Evolutionary conservation across 192 early-diverging fungal species (phyloP).

Genomic region (Diversispora eburnea): DNA sequence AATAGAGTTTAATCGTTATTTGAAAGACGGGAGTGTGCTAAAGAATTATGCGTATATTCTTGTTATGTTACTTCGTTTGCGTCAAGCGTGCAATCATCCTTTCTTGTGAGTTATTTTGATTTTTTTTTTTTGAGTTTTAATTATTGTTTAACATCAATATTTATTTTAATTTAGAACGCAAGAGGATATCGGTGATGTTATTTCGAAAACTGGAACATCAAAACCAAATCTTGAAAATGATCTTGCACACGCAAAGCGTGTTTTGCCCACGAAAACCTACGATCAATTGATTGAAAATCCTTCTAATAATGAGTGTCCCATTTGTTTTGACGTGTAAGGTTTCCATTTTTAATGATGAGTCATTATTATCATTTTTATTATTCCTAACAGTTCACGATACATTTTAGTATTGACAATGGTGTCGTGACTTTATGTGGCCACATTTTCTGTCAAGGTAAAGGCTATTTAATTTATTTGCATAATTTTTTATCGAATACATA

Average conservation of each 20-base stretch:
- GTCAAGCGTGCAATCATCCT: constrained; percentile 54
- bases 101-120: constrained; percentile 25
- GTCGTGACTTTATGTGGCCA: neutral
- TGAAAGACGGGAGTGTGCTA: constrained; percentile 45
- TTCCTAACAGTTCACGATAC: neutral
- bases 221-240: neutral
- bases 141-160: neutral
- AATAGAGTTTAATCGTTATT: constrained; percentile 44
- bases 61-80: constrained; percentile 46
- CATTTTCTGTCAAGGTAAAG: neutral
- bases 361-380: neutral
- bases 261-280: neutral
- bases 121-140: too few relatives aligned
- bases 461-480: neutral
- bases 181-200: neutral
- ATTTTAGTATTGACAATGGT: neutral
- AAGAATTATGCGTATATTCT: constrained; percentile 52
- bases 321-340: constrained; percentile 33
- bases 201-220: neutral
- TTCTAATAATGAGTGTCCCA: constrained; percentile 31
- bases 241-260: neutral
- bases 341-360: neutral
- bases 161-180: neutral
- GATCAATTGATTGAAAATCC: neutral
- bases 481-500: neutral